Percentiles rank a stretch among this genome's conserved stretches.
These are phyloP conservation scores for Candida sp. DNA, from an alignment of 1,139 yeast genomes.

Conservation along the genomic window DNA sequence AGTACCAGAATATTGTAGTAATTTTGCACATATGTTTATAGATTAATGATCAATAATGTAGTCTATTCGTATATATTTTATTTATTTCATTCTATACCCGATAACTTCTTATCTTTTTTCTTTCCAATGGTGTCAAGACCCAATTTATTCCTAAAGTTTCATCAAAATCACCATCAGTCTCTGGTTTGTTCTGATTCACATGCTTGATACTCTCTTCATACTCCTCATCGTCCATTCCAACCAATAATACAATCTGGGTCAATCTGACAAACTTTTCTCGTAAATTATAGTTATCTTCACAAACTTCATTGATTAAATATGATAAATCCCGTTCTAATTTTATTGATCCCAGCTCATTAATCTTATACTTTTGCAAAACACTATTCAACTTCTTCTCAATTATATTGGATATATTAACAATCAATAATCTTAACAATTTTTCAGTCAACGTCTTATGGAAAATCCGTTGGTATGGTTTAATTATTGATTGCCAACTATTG, in stretches of 20 bases:
- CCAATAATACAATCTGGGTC: conserved; percentile 77
- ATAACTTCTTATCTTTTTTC: conserved; percentile 54
- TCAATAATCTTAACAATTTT: conserved; percentile 48
- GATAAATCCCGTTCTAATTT: conserved; percentile 83
- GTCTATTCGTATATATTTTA: no score
- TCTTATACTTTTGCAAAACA: conserved; percentile 52
- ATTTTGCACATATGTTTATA: no score
- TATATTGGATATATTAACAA: conserved; percentile 48
- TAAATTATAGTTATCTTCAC: conserved; percentile 61
- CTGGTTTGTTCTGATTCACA: conserved; percentile 6
- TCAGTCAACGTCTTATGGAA: conserved; percentile 49
- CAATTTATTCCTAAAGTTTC: conserved; percentile 57
- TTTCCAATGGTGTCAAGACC: conserved; percentile 77
- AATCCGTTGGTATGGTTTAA: conserved; percentile 61
- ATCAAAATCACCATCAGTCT: conserved; percentile 38
- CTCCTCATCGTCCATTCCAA: conserved; percentile 86
- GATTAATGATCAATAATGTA: no score
- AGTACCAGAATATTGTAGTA: no score
- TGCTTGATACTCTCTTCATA: conserved; percentile 35
- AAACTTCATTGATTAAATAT: conserved; percentile 62
- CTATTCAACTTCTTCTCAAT: conserved; percentile 69
- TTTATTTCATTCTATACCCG: conserved; percentile 16
- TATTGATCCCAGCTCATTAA: conserved; percentile 82
- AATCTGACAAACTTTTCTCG: conserved; percentile 77
- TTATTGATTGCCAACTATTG: conserved; percentile 59